These are phyloP conservation scores for Fusarium sp. DNA, from an alignment of 2,329 filamentous ascomycete genomes.

Conservation along the genomic window DNA sequence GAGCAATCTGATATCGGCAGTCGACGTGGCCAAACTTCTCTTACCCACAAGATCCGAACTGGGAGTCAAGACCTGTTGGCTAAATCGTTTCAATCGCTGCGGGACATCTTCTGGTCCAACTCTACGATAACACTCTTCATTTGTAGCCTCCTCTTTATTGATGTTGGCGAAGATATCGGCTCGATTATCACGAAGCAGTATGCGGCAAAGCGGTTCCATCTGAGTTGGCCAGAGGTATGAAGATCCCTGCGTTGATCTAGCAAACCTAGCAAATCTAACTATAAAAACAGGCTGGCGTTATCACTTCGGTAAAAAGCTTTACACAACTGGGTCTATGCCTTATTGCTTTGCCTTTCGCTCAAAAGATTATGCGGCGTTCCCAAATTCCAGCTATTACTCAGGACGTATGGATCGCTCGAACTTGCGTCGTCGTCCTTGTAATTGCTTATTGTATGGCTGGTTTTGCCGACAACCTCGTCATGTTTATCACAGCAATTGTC, in stretches of 20 bases:
- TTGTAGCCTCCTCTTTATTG: not conserved
- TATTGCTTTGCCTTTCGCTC: not conserved
- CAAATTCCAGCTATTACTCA: not conserved
- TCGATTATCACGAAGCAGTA: slow-evolving; percentile 8
- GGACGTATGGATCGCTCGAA: slow-evolving; percentile 5
- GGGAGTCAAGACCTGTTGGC: not conserved
- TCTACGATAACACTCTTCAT: not conserved
- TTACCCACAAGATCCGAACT: not conserved
- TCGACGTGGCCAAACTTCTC: not conserved
- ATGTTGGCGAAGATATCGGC: not conserved
- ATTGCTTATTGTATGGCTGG: slow-evolving; percentile 5
- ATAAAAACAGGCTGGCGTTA: not conserved
- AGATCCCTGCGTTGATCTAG: not conserved
- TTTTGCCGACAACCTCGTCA: not conserved
- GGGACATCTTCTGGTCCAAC: not conserved
- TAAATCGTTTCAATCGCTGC: not conserved
- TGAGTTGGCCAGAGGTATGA: slow-evolving; percentile 5
- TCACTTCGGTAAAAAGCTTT: slow-evolving; percentile 3
- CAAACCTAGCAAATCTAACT: not conserved
- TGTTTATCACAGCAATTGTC: not conserved
- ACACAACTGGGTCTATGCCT: not conserved
- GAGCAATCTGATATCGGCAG: not conserved
- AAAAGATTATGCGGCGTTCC: not conserved
- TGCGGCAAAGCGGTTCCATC: not conserved
- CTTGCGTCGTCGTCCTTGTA: not conserved